Conservation (phyloP, 2,329 filamentous ascomycete species). For the Colletotrichum orchidophilum region DNA sequence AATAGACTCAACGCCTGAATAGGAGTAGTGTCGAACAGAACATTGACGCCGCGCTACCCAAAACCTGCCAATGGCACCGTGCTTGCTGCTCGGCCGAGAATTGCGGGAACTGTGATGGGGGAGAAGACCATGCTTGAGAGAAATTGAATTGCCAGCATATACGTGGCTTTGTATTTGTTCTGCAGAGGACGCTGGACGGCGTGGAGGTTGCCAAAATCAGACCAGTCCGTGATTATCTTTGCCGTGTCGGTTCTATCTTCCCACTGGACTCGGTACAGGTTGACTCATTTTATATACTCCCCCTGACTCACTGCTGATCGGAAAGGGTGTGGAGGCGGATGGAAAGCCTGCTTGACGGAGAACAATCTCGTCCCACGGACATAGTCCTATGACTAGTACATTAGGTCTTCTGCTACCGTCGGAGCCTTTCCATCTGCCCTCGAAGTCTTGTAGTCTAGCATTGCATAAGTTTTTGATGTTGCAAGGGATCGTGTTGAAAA, state of each 20-base stretch:
- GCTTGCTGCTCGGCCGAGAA: neutral
- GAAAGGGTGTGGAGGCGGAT: neutral
- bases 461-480: neutral
- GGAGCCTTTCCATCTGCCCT: neutral
- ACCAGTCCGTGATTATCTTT: neutral
- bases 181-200: neutral
- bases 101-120: too few relatives aligned
- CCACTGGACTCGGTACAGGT: slow-evolving; percentile 8
- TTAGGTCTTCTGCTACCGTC: neutral
- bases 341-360: neutral
- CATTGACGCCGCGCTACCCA: neutral
- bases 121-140: neutral
- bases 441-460: neutral
- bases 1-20: neutral
- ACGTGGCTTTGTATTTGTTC: slow-evolving; percentile 11
- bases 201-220: neutral
- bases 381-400: neutral
- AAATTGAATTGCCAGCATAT: slow-evolving; percentile 10
- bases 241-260: neutral
- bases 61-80: neutral
- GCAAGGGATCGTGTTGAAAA: neutral
- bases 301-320: neutral
- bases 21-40: neutral
- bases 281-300: neutral
- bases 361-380: neutral